These are phyloP conservation scores for Pittosporum tobira DNA, from an alignment of 129 eudicot species.

Conservation along the genomic window DNA sequence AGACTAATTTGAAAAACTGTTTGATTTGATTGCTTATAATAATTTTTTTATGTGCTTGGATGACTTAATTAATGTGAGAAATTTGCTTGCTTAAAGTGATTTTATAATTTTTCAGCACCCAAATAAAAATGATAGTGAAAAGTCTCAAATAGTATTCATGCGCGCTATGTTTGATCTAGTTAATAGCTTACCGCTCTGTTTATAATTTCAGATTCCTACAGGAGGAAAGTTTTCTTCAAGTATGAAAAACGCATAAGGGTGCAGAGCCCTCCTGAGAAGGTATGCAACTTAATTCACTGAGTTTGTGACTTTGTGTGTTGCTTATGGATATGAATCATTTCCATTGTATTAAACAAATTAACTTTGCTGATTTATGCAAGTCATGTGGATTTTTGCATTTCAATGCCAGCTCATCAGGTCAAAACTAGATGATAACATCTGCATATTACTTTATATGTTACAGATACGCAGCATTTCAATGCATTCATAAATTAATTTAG, in stretches of 20 bases:
- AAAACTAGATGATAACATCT: no score
- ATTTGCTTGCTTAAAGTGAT: no score
- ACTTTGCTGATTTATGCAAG: no score
- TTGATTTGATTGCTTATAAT: not conserved
- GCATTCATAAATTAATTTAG: not conserved
- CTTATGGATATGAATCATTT: no score
- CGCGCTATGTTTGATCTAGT: not conserved
- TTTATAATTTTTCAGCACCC: not conserved
- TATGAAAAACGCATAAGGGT: conserved; percentile 77
- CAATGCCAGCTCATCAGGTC: no score
- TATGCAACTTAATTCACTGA: conserved; percentile 7
- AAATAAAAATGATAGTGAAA: not conserved
- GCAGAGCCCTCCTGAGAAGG: conserved; percentile 95
- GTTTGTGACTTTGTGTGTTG: no score
- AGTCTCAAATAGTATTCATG: no score
- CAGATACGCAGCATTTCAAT: not conserved
- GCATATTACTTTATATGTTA: no score
- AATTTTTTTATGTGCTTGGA: not conserved
- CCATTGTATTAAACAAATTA: no score
- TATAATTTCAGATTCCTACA: conserved; percentile 53
- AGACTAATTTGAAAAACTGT: no score
- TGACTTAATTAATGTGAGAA: no score
- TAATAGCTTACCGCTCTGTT: not conserved
- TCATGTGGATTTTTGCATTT: no score
- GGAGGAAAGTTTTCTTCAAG: conserved; percentile 81